Evolutionary conservation across 1,284 basidiomycete species (phyloP).

Genomic region (Leucocoprinus gongylophorus): DNA sequence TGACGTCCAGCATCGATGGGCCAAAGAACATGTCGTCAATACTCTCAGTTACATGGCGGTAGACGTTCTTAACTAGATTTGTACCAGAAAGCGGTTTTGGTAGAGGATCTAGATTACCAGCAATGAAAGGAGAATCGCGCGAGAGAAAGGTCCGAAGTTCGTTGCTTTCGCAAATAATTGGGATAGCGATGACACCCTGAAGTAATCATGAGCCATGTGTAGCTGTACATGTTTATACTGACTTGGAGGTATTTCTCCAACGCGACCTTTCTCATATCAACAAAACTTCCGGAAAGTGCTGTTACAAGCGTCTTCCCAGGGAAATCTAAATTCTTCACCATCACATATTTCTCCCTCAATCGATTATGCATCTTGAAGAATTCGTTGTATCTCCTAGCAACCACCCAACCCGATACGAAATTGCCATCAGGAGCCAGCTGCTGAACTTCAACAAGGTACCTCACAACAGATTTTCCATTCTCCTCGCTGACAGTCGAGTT

Average conservation of each 20-base stretch:
- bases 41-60: slow-evolving; percentile 83
- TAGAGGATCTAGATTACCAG: slow-evolving; percentile 41
- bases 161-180: slow-evolving; percentile 74
- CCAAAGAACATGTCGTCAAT: slow-evolving; percentile 93
- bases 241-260: slow-evolving; percentile 91
- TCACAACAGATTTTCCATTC: slow-evolving; percentile 81
- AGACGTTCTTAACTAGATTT: slow-evolving; percentile 75
- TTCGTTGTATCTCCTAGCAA: slow-evolving; percentile 90
- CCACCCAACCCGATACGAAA: slow-evolving; percentile 82
- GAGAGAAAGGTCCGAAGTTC: slow-evolving; percentile 86
- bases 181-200: slow-evolving; percentile 68
- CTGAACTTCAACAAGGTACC: slow-evolving; percentile 90
- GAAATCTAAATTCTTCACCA: slow-evolving; percentile 72
- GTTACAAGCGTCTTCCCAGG: slow-evolving; percentile 89
- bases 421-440: slow-evolving; percentile 74
- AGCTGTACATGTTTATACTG: slow-evolving; percentile 17
- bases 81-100: slow-evolving; percentile 54
- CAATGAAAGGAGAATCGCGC: slow-evolving; percentile 72
- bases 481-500: slow-evolving; percentile 73
- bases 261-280: slow-evolving; percentile 73
- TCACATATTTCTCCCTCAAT: slow-evolving; percentile 65
- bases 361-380: slow-evolving; percentile 86
- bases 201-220: neutral
- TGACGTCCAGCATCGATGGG: slow-evolving; percentile 90
- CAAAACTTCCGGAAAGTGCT: slow-evolving; percentile 71